Base-by-base conservation (phyloP, 2,329 filamentous ascomycete genomes). In the Leptographium wingfieldii region DNA sequence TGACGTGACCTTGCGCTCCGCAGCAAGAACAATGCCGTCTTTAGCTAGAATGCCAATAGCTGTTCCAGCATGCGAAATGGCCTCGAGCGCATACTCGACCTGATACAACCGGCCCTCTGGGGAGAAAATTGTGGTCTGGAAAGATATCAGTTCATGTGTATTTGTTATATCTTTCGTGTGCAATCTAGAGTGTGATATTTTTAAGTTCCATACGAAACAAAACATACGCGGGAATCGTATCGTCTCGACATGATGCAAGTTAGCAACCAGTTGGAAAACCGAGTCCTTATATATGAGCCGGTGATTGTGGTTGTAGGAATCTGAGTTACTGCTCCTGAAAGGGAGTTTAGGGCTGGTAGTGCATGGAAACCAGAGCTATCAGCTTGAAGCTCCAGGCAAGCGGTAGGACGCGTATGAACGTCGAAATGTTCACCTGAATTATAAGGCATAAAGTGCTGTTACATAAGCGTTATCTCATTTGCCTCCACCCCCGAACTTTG, bases 21-120 rank as follows among this genome's bases (percentile, higher is more conserved):
- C 94, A 60, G 95, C 94, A 60, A 99, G 84, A 63, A 99, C 94
- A 71, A 99, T 99, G 69, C 94, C 94, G 83, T 99, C 94, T 76
- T 95, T 92, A 66, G 95, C 94, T 66, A 99, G 81, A 71, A 99
- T 96, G 60, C 94, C 94, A 69, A 99, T 86, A 66, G 94, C 94
- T 56, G 94, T 99, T 68, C 94, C 94, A 67, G 94, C 94, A 70
- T 99, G 94, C 66, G 94, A 99, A 72, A 99, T 99, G 72, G 94
- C 94, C 76, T 99, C 94, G 58, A 99, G 84, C 31, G 94, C 95
- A 81, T 99, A 99, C 83, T 99, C 94, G 69, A 99, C 94, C 77
- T 99, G 94, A 76, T 99, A 99, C 63, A 99, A 84, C 71, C 94
- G 92, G 65, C 94, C 94, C 79, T 99, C 94, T 62, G 94, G 94